Base-by-base conservation (phyloP, 2,329 filamentous ascomycete genomes). In the Alternaria dauci region DNA sequence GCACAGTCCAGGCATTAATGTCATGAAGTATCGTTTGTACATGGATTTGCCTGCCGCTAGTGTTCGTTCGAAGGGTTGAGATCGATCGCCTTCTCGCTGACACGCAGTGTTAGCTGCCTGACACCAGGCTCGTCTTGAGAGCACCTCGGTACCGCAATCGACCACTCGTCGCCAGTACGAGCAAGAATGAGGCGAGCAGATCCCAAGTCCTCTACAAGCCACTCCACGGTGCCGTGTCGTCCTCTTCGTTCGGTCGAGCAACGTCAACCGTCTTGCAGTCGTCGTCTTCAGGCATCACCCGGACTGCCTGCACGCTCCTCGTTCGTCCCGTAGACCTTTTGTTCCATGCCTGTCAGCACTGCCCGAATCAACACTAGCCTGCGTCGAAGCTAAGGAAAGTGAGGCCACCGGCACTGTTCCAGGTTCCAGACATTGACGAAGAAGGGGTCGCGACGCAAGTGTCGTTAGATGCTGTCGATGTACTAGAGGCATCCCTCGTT, bases 21-120 rank as follows among this genome's bases (percentile, higher is more conserved):
- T 6, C 34, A 14, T 12, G 8, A 7, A 4, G 2, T 3, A 2
- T 14, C 18, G 1, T 25, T 2, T 14, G 1, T n/a, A 9, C 7
- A 18, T 25, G 14, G 8, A 8, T 36, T n/a, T 48, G 46, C 30
- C 30, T 48, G 18, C 18, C 34, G 46, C 12, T 48, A 11, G 46
- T n/a, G 0, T 4, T 16, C 0, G 6, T 25, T 12, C 3, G 8
- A 23, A 3, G 2, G 30, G 16, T 48, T 14, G 28, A 7, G 30
- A 16, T 12, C 7, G 46, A 12, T 9, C 30, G 8, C 20, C 18
- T 6, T 36, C 1, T 9, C 25, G 46, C 46, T 48, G 46, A 25
- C 18, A 23, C 18, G 30, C 14, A 20, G 4, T 18, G 9, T 48
- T 12, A 36, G 46, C n/a, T 7, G 46, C 18, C 30, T 4, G 18